Base-by-base conservation (phyloP, 495 filamentous ascomycete genomes). In the Evernia prunastri region DNA sequence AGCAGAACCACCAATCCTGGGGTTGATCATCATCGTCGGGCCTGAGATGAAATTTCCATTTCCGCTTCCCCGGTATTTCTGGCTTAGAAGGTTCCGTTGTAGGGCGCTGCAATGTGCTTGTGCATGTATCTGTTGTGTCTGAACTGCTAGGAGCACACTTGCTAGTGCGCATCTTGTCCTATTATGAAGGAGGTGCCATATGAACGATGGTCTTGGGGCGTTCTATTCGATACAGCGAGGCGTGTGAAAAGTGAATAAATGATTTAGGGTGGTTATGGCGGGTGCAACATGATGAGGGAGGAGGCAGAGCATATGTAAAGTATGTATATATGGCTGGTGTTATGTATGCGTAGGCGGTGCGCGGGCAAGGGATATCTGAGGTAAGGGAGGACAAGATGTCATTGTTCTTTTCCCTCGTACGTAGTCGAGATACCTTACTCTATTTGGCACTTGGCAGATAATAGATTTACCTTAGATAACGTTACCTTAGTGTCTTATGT, bases 1-100 rank as follows among this genome's bases (percentile, higher is more conserved):
- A 88, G 1, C 89, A 89, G 64, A 90, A 83, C 89, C 88, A 92
- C 89, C 89, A 92, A 51, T 82, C 77, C 63, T 80, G 77, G 10
- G 75, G 76, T 45, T 80, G 79, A 40, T 79, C 79, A 63, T 83
- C 80, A 29, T 80, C 77, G 29, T 77, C 70, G 4, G 80, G 77
- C 56, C 80, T 71, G 74, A 77, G 71, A 23, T 73, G 69, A 61
- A 79, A 76, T 0, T 72, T 64, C 69, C 68, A 66, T 59, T 39
- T 59, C 25, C 40, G 42, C 25, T 20, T 59, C 36, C 39, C 56
- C 1, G 20, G 35, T 15, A 27, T 40, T 33, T 33, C 17, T 13
- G 40, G 31, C 27, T 33, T 8, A 17, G 5, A 11, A 5, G 42
- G 29, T 1, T 54, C 6, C 15, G 0, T 17, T 47, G 10, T n/a